Percentiles rank a stretch among this genome's conserved stretches.
Evolutionary conservation across 192 early-diverging fungal genomes (phyloP).

Genomic region (Jimgerdemannia flammicorona): DNA sequence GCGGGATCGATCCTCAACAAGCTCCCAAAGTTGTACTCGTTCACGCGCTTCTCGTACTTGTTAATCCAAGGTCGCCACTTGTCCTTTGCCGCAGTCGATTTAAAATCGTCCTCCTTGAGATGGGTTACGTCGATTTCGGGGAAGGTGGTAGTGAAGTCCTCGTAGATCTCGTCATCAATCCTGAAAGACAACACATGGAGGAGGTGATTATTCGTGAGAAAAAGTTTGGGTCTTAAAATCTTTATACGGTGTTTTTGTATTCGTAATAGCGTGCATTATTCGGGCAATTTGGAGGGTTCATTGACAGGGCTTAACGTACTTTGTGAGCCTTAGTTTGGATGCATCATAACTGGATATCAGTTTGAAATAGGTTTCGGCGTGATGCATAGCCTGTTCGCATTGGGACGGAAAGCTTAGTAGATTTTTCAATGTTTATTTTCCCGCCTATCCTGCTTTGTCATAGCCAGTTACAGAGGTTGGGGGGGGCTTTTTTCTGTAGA

Average conservation of each 20-base stretch:
- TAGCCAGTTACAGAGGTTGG: too few relatives aligned
- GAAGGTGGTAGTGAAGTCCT: conserved; percentile 72
- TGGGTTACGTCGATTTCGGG: conserved; percentile 67
- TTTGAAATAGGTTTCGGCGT: conserved; percentile 93
- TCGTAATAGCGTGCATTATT: too few relatives aligned
- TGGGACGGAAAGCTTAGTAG: not conserved
- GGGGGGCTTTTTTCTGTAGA: too few relatives aligned
- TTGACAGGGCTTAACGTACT: conserved; percentile 30
- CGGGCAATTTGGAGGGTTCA: not conserved
- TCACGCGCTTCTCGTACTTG: conserved; percentile 82
- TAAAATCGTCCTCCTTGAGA: conserved; percentile 81
- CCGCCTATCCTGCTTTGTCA: too few relatives aligned
- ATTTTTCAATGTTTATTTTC: too few relatives aligned
- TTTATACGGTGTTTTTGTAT: too few relatives aligned
- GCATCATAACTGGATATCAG: conserved; percentile 68
- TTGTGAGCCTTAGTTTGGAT: conserved; percentile 76
- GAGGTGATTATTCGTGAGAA: too few relatives aligned
- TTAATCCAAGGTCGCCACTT: conserved; percentile 88
- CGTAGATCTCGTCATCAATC: conserved; percentile 82
- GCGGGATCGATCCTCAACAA: conserved; percentile 72
- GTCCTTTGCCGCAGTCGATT: conserved; percentile 73
- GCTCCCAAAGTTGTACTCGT: conserved; percentile 94
- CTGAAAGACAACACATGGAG: conserved; percentile 28
- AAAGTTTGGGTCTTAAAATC: too few relatives aligned
- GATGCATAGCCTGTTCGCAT: conserved; percentile 66